A percentile compares a stretch with the other conserved stretches of the same genome.
These are phyloP conservation scores for Ogataea hybrid DNA, from an alignment of 1,139 yeast species.

Conservation along the genomic window DNA sequence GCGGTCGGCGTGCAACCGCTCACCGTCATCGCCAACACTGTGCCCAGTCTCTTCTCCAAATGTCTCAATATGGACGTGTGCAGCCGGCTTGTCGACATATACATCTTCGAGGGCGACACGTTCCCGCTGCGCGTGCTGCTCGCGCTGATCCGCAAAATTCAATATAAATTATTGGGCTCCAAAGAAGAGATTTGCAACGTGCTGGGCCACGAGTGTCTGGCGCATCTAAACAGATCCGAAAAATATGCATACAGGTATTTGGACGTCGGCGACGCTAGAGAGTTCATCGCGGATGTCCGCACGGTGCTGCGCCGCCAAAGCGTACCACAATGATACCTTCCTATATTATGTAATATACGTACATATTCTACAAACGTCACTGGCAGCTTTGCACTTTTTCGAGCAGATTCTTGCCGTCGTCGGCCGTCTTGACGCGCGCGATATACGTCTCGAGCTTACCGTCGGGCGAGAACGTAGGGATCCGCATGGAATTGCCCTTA, in stretches of 20 bases:
- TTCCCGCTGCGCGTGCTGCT: constrained; percentile 47
- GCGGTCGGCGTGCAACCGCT: constrained; percentile 37
- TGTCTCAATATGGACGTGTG: constrained; percentile 20
- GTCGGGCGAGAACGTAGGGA: constrained; percentile 43
- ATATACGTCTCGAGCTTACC: constrained; percentile 60
- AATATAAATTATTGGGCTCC: constrained; percentile 53
- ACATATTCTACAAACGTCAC: constrained; percentile 9
- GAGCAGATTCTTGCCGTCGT: constrained; percentile 66
- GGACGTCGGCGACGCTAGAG: constrained; percentile 49
- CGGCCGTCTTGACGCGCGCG: constrained; percentile 66
- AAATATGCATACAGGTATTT: constrained; percentile 32
- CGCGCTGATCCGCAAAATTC: constrained; percentile 46
- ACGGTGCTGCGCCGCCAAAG: constrained; percentile 29
- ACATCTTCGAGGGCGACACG: constrained; percentile 59
- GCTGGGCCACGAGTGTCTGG: constrained; percentile 33
- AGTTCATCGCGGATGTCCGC: constrained; percentile 44
- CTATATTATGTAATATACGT: constrained; percentile 2
- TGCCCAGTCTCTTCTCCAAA: constrained; percentile 25
- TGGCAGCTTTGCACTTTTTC: constrained; percentile 45
- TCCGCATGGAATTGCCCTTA: constrained; percentile 51
- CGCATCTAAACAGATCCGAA: constrained; percentile 13
- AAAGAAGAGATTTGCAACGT: constrained; percentile 42
- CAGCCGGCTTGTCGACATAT: constrained; percentile 51
- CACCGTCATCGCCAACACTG: constrained; percentile 31
- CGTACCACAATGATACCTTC: constrained; percentile 1